A percentile compares a stretch with the other conserved stretches of the same genome.
Evolutionary conservation across 176 grass and related monocot genomes (phyloP).

Genomic region (Themeda triandra): DNA sequence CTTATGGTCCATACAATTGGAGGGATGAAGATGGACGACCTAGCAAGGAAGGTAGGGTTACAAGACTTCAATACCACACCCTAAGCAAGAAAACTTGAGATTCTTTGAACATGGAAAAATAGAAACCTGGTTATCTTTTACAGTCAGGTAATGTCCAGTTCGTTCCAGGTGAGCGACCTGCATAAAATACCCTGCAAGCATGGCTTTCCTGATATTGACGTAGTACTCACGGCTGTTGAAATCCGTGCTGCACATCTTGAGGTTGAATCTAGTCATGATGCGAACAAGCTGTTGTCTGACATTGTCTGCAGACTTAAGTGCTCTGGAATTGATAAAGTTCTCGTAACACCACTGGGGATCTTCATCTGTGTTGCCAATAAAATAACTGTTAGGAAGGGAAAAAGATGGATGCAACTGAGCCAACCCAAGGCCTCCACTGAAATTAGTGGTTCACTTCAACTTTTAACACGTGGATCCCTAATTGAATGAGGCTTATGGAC

Average conservation of each 20-base stretch:
- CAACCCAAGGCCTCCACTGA: not conserved
- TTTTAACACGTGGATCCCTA: not conserved
- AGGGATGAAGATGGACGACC: conserved; percentile 97
- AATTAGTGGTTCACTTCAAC: not conserved
- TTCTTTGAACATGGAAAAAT: conserved; percentile 1
- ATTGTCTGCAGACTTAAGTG: conserved; percentile 91
- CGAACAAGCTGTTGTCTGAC: conserved; percentile 90
- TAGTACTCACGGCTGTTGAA: conserved; percentile 93
- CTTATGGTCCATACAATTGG: conserved; percentile 87
- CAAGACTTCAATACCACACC: not conserved
- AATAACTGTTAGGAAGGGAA: not conserved
- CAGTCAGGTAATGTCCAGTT: conserved; percentile 87
- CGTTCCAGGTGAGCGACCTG: conserved; percentile 95
- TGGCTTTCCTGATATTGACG: conserved; percentile 78
- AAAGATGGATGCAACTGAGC: not conserved
- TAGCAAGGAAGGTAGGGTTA: conserved; percentile 7
- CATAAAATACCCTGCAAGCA: conserved; percentile 97
- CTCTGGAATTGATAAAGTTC: conserved; percentile 81
- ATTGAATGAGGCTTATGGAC: conserved; percentile 6
- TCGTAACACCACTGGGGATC: conserved; percentile 97
- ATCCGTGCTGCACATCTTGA: conserved; percentile 83
- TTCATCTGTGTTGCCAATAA: conserved; percentile 45
- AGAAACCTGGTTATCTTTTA: conserved; percentile 96
- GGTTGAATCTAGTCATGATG: conserved; percentile 96
- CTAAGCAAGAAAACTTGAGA: not conserved